phyloP scores from a whole-genome alignment of 2,329 filamentous ascomycete genomes.

The Xylaria sp. region DNA sequence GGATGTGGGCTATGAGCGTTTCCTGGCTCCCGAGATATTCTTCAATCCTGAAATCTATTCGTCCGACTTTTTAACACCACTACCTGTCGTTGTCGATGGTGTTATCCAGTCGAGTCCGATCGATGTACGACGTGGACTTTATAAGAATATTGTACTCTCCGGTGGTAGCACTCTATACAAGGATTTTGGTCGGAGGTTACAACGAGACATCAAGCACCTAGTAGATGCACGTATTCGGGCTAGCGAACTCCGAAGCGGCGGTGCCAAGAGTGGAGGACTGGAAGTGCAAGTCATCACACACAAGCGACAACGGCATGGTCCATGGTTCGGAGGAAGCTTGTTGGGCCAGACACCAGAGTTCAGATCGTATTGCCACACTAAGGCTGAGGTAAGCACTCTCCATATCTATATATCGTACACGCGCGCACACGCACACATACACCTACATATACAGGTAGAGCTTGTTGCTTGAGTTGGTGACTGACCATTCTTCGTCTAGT shows the following conservation, averaged over 20 bases:
- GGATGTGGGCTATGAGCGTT: constrained; percentile 97
- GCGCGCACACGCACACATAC: background rate
- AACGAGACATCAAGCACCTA: constrained; percentile 95
- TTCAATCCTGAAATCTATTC: constrained; percentile 99
- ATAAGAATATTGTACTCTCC: constrained; percentile 99
- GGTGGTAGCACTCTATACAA: constrained; percentile 98
- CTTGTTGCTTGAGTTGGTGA: background rate
- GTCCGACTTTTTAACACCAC: constrained; percentile 95
- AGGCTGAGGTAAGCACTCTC: constrained; percentile 70
- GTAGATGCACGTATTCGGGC: constrained; percentile 93
- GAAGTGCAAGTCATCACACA: constrained; percentile 98
- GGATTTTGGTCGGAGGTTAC: constrained; percentile 94
- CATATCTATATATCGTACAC: background rate
- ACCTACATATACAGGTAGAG: background rate
- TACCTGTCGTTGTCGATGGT: constrained; percentile 92
- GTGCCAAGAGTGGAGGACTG: constrained; percentile 90
- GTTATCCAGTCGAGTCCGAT: constrained; percentile 99
- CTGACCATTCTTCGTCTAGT: constrained; percentile 61
- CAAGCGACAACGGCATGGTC: constrained; percentile 95
- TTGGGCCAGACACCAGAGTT: constrained; percentile 98
- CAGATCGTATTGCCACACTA: constrained; percentile 97
- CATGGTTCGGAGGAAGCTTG: constrained; percentile 98
- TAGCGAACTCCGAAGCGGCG: constrained; percentile 90
- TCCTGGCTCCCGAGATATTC: constrained; percentile 98
- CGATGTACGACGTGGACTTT: constrained; percentile 93